Base-by-base conservation (phyloP, 177 flowering plant genomes). In the Vitis hybrid region DNA sequence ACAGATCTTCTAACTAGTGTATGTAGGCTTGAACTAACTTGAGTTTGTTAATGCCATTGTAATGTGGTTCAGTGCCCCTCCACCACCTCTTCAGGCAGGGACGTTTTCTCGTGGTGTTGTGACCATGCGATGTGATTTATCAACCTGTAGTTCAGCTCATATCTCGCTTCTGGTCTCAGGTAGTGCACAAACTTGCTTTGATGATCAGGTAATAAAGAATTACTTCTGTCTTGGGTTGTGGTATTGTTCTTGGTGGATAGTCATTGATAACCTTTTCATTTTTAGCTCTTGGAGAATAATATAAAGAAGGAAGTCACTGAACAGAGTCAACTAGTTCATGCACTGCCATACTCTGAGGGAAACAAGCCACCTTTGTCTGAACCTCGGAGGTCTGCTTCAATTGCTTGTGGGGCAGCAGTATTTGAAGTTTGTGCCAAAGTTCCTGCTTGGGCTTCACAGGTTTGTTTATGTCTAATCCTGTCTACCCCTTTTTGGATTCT, bases 401-500 rank as follows among this genome's bases (percentile, higher is more conserved):
- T 96, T 73, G 99, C 98, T 64, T 91, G 98, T 82, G 99, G 99
- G 54, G 94, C 95, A 56, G 67, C 86, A 61, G 92, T 92, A 19
- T 93, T 86, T 84, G 98, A 96, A 92, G 98, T 93, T 76, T 76
- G 81, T 76, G 72, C 94, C 91, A 89, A 89, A 81, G 90, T 91
- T 70, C 97, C 99, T 10, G 63, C 93, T 59, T 96, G 99, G 99
- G 97, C 98, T 64, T 82, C 93, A 50, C 99, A 96, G 97, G 99
- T 96, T 54, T 32, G 60, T 67, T 64, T 64, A 54, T 15, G 30
- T 66, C 68, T 19, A 13, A 7, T 35, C 46, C 11, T 54, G 6
- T 63, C n/a, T 49, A 1, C 16, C 50, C 27, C 35, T 15, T 40
- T 40, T 40, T 40, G 46, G 46, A 40, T 40, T 40, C 46, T 40